These are phyloP conservation scores for Paraconiothyrium brasiliense DNA, from an alignment of 2,329 filamentous ascomycete species.

Conservation along the genomic window DNA sequence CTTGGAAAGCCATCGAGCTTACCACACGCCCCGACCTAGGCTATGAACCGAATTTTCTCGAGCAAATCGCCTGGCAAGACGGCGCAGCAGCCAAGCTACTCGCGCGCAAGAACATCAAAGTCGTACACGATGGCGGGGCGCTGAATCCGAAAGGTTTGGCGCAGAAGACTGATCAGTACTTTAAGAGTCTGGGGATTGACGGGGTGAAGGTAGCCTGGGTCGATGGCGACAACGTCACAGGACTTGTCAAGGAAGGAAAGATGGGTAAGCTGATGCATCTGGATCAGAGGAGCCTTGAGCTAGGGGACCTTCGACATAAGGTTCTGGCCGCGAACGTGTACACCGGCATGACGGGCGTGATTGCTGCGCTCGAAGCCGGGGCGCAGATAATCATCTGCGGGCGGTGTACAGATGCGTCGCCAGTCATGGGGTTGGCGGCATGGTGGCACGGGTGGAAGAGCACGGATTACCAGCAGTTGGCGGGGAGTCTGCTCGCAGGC, in stretches of 20 bases:
- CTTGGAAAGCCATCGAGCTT: constrained; percentile 45
- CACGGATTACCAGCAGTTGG: constrained; percentile 39
- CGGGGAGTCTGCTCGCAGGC: constrained; percentile 50
- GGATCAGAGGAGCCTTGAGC: constrained; percentile 19
- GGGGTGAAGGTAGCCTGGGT: constrained; percentile 52
- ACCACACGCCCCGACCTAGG: constrained; percentile 36
- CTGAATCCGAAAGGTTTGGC: constrained; percentile 63
- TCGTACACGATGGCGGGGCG: constrained; percentile 65
- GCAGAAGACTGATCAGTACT: constrained; percentile 45
- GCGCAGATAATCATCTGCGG: constrained; percentile 55
- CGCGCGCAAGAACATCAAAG: constrained; percentile 58
- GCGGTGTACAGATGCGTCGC: constrained; percentile 53
- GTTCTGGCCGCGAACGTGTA: constrained; percentile 58
- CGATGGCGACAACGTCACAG: constrained; percentile 51
- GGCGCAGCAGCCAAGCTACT: constrained; percentile 42
- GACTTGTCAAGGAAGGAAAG: constrained; percentile 21
- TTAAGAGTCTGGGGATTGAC: constrained; percentile 23
- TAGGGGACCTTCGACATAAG: constrained; percentile 18
- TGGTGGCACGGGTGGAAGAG: constrained; percentile 25
- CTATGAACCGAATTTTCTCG: constrained; percentile 43
- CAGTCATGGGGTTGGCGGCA: constrained; percentile 52
- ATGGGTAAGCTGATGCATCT: constrained; percentile 27
- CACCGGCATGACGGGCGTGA: constrained; percentile 56
- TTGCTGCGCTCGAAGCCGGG: constrained; percentile 47
- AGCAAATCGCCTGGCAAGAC: constrained; percentile 41